Evolutionary conservation across 352 stramenopile genomes (phyloP).

Genomic region (Phytophthora pluvialis): DNA sequence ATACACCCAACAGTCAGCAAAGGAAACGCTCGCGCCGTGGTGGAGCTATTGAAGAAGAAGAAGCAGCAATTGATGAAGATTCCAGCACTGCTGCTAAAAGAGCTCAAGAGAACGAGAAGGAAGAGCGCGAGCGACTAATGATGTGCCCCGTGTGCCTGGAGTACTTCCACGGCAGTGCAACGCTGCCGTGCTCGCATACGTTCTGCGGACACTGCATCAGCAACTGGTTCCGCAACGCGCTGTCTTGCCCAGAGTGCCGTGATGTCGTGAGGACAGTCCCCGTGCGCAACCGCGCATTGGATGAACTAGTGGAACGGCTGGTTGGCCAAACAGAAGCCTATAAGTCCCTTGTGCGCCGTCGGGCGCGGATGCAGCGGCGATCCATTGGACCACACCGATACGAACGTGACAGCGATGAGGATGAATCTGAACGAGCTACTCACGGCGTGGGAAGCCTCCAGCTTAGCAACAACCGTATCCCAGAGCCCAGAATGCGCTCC

Average conservation of each 20-base stretch:
- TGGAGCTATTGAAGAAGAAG: conserved; percentile 28
- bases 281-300: conserved; percentile 81
- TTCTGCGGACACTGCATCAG: conserved; percentile 84
- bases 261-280: conserved; percentile 65
- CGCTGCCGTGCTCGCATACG: conserved; percentile 83
- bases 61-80: conserved; percentile 18
- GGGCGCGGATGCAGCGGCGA: conserved; percentile 37
- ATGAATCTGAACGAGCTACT: conserved; percentile 31
- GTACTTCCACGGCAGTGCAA: conserved; percentile 80
- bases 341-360: conserved; percentile 48
- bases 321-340: conserved; percentile 72
- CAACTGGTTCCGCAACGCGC: conserved; percentile 77
- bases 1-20: conserved; percentile 38
- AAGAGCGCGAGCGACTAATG: conserved; percentile 77
- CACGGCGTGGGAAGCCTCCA: conserved; percentile 31
- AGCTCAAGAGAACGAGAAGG: conserved; percentile 33
- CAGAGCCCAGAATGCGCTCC: conserved; percentile 32
- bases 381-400: conserved; percentile 21
- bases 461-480: conserved; percentile 13
- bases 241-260: conserved; percentile 84
- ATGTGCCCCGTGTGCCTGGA: conserved; percentile 85
- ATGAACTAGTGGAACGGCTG: conserved; percentile 76
- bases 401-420: conserved; percentile 20
- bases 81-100: conserved; percentile 11
- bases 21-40: conserved; percentile 45